phyloP scores from a whole-genome alignment of 345 rosid genomes.

The Pistacia atlantica region DNA sequence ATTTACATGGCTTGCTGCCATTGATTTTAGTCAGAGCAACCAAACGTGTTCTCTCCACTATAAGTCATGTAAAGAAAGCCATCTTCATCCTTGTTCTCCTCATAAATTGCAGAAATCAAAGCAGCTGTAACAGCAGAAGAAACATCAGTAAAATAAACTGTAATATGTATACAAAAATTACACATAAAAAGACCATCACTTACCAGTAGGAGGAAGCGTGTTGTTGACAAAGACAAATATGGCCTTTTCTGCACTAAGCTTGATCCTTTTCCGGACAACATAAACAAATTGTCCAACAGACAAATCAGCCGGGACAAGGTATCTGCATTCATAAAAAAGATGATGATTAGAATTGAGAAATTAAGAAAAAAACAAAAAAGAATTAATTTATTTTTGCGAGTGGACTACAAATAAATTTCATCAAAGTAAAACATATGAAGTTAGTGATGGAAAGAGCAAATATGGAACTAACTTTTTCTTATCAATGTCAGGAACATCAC shows the following conservation, averaged over 20 bases:
- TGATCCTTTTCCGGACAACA: constrained; percentile 79
- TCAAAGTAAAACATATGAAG: not conserved
- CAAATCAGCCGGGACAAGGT: constrained; percentile 79
- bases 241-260: constrained; percentile 78
- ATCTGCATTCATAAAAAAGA: constrained; percentile 37
- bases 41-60: constrained; percentile 82
- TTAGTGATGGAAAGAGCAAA: not conserved
- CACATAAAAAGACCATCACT: constrained; percentile 12
- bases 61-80: constrained; percentile 78
- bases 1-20: constrained; percentile 24
- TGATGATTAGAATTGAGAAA: no score
- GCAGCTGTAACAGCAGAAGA: constrained; percentile 46
- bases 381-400: not conserved
- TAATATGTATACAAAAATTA: not conserved
- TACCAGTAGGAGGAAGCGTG: constrained; percentile 68
- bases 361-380: not conserved
- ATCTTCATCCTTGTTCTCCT: constrained; percentile 72
- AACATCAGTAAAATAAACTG: not conserved
- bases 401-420: not conserved
- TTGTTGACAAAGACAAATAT: constrained; percentile 69
- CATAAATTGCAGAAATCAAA: constrained; percentile 62
- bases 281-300: constrained; percentile 76
- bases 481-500: constrained; percentile 94
- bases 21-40: constrained; percentile 25
- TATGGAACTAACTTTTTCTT: constrained; percentile 81